phyloP scores from a whole-genome alignment of 2,329 filamentous ascomycete genomes.

The Thelonectria rubi region DNA sequence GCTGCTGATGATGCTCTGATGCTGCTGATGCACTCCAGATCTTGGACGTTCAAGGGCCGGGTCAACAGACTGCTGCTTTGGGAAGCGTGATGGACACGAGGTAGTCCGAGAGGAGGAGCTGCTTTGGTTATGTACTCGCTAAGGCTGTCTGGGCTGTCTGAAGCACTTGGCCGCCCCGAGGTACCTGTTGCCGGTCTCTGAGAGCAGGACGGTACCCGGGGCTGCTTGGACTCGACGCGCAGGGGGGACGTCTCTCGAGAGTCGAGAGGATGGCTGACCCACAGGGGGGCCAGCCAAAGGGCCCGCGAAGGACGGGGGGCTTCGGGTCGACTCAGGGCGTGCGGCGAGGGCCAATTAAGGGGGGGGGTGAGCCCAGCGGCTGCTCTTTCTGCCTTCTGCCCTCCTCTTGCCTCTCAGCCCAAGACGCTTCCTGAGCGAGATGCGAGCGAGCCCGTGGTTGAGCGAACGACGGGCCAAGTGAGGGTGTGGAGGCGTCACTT shows the following conservation, averaged over 20 bases:
- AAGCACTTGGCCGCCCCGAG: constrained; percentile 33
- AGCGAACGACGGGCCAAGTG: constrained; percentile 27
- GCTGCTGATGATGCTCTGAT: constrained; percentile 15
- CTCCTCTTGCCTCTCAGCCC: not conserved
- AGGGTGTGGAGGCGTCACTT: constrained; percentile 41
- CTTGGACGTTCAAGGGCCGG: constrained; percentile 20
- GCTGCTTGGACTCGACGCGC: constrained; percentile 33
- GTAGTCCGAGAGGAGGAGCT: constrained; percentile 38
- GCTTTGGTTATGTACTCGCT: constrained; percentile 44
- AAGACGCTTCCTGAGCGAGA: constrained; percentile 13
- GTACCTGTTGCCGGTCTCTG: constrained; percentile 29
- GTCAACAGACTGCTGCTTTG: constrained; percentile 39
- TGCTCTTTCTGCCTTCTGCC: no score
- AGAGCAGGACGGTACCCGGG: constrained; percentile 34
- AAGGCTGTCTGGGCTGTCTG: constrained; percentile 25
- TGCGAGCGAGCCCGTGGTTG: not conserved
- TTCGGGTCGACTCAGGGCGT: constrained; percentile 30
- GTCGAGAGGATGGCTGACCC: constrained; percentile 29
- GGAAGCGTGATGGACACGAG: constrained; percentile 34
- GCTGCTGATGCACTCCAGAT: constrained; percentile 23
- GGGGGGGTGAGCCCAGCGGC: constrained; percentile 24
- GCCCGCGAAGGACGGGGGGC: constrained; percentile 24
- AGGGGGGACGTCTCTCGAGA: constrained; percentile 35
- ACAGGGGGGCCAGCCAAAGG: constrained; percentile 32
- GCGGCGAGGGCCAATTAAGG: constrained; percentile 21